phyloP scores from a whole-genome alignment of 2,329 filamentous ascomycete genomes.

The Aspergillus phoenicis region DNA sequence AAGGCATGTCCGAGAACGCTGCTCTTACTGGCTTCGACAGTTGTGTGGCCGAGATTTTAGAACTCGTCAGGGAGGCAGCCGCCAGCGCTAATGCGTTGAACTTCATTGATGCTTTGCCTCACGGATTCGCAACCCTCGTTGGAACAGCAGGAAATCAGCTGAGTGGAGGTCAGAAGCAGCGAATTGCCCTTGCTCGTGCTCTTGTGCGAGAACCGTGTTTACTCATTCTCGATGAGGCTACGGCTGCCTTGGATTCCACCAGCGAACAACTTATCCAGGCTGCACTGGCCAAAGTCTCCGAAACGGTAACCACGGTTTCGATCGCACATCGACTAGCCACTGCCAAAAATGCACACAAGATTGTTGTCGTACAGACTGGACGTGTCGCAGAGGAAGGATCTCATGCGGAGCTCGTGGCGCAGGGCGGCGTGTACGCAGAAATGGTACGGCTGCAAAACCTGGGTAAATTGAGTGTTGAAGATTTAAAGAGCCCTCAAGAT shows the following conservation, averaged over 20 bases:
- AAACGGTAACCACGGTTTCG: conserved; percentile 36
- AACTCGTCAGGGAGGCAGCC: conserved; percentile 33
- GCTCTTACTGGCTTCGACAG: conserved; percentile 27
- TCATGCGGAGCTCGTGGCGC: conserved; percentile 34
- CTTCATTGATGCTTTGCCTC: conserved; percentile 31
- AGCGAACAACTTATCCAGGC: conserved; percentile 40
- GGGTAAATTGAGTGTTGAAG: conserved; percentile 26
- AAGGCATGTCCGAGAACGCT: conserved; percentile 27
- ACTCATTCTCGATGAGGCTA: conserved; percentile 53
- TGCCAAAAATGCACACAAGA: conserved; percentile 41
- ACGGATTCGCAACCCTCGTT: conserved; percentile 39
- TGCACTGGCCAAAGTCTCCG: conserved; percentile 33
- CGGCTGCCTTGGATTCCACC: conserved; percentile 40
- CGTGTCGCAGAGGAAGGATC: conserved; percentile 38
- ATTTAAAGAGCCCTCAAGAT: conserved; percentile 19
- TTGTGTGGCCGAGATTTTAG: conserved; percentile 32
- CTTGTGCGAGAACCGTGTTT: conserved; percentile 83
- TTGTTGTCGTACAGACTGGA: conserved; percentile 40
- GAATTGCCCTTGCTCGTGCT: conserved; percentile 84
- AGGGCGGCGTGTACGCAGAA: conserved; percentile 50
- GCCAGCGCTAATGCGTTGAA: conserved; percentile 29
- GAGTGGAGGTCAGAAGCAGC: conserved; percentile 78
- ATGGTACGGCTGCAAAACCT: conserved; percentile 53
- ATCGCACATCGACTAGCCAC: conserved; percentile 44
- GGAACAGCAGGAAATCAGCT: conserved; percentile 32